Conservation (phyloP, 768 basidiomycete genomes). For the Psilocybe cyanescens region DNA sequence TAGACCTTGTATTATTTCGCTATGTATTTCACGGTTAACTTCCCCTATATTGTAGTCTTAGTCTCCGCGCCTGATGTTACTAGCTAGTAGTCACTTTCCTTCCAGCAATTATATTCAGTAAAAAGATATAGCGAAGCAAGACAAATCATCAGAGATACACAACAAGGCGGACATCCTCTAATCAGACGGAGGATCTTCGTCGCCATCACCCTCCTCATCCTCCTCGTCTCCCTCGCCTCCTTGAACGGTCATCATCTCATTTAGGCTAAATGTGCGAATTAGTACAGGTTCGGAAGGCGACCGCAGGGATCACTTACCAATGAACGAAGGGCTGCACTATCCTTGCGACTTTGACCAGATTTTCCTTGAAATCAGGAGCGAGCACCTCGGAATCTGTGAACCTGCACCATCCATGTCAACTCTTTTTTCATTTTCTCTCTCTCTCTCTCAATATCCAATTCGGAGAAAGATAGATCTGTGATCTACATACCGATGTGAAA, state of each 20-base stretch:
- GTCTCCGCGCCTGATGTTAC: too few relatives aligned
- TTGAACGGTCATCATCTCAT: constrained; percentile 70
- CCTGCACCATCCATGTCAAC: constrained; percentile 34
- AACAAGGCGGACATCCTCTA: not conserved
- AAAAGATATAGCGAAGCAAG: not conserved
- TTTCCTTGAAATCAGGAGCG: constrained; percentile 64
- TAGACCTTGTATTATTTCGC: too few relatives aligned
- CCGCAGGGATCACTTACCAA: constrained; percentile 48
- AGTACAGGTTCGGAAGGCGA: not conserved
- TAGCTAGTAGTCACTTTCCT: too few relatives aligned
- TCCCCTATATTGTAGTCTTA: too few relatives aligned
- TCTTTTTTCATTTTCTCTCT: not conserved
- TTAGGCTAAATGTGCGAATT: constrained; percentile 50
- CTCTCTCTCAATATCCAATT: not conserved
- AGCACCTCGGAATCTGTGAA: constrained; percentile 81
- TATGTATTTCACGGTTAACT: too few relatives aligned
- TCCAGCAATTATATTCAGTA: not conserved
- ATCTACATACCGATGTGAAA: constrained; percentile 57
- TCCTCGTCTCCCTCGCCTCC: constrained; percentile 34
- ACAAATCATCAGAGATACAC: not conserved
- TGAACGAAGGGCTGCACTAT: constrained; percentile 80
- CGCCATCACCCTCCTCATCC: constrained; percentile 22
- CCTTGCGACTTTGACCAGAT: constrained; percentile 53
- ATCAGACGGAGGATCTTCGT: not conserved
- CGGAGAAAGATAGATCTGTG: not conserved